These are phyloP conservation scores for Globisporangium acanthophoron DNA, from an alignment of 352 stramenopile genomes.

Conservation along the genomic window DNA sequence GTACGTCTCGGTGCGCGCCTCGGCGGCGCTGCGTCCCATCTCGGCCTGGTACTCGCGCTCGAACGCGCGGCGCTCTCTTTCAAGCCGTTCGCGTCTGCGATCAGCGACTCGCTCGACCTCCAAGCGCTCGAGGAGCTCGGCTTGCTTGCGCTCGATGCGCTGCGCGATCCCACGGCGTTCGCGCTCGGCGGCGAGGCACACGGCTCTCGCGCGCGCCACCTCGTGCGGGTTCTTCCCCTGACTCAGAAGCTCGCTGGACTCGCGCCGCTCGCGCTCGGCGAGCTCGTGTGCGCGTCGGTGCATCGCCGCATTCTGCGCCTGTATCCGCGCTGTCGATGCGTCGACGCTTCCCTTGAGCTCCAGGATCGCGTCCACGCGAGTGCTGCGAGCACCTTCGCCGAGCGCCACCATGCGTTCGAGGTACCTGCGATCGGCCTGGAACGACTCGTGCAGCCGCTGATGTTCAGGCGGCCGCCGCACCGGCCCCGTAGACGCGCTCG, in stretches of 20 bases:
- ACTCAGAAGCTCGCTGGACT: constrained; percentile 48
- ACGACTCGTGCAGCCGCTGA: constrained; percentile 44
- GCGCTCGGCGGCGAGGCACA: constrained; percentile 25
- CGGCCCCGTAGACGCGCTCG: neutral
- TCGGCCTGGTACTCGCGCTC: constrained; percentile 69
- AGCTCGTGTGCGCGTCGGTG: constrained; percentile 23
- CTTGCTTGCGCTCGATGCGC: constrained; percentile 49
- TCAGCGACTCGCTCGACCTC: constrained; percentile 44
- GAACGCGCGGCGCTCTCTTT: constrained; percentile 34
- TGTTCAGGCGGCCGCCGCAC: constrained; percentile 28
- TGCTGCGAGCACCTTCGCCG: constrained; percentile 20
- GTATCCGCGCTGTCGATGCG: constrained; percentile 33
- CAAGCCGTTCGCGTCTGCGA: constrained; percentile 31
- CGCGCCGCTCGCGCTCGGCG: constrained; percentile 22
- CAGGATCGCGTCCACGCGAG: constrained; percentile 46
- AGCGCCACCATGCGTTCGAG: constrained; percentile 37
- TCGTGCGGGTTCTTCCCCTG: constrained; percentile 81
- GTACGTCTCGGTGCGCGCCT: constrained; percentile 51
- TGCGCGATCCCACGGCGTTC: constrained; percentile 38
- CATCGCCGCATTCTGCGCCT: constrained; percentile 32
- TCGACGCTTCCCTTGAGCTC: constrained; percentile 58
- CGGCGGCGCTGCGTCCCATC: constrained; percentile 46
- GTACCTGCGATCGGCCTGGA: constrained; percentile 38
- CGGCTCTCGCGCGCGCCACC: constrained; percentile 40
- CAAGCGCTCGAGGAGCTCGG: constrained; percentile 39